Percentiles rank a stretch among this genome's conserved stretches.
Evolutionary conservation across 140 eudicot species (phyloP).

Genomic region (Bidens hawaiensis): DNA sequence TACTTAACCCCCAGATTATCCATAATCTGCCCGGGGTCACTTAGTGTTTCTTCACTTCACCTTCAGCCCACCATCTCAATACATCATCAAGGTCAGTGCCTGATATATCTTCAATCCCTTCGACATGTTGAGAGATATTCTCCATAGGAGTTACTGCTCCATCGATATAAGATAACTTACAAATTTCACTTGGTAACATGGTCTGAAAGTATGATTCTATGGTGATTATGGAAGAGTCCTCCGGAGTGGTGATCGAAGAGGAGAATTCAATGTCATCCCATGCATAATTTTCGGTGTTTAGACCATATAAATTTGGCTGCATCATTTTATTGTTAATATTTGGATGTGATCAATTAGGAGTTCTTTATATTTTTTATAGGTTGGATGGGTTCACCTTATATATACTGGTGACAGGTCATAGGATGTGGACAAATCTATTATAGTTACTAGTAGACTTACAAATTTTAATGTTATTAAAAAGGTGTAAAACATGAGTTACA

Average conservation of each 20-base stretch:
- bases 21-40: too few relatives aligned
- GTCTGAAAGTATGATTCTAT: slow-evolving; percentile 27
- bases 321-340: slow-evolving; percentile 25
- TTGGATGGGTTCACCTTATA: slow-evolving; percentile 15
- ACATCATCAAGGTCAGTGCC: slow-evolving; percentile 23
- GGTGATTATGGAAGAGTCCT: slow-evolving; percentile 26
- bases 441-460: not conserved
- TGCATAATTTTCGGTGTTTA: slow-evolving; percentile 3
- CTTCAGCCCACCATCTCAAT: slow-evolving; percentile 37
- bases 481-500: slow-evolving; percentile 4
- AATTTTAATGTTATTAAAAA: not conserved
- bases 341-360: not conserved
- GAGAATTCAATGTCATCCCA: slow-evolving; percentile 17
- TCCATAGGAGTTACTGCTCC: slow-evolving; percentile 15
- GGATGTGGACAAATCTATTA: slow-evolving; percentile 3
- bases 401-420: not conserved
- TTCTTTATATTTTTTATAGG: slow-evolving; percentile 10
- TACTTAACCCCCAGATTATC: too few relatives aligned
- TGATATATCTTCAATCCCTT: slow-evolving; percentile 24
- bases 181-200: slow-evolving; percentile 7
- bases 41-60: too few relatives aligned
- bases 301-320: slow-evolving; percentile 24
- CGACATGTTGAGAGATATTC: slow-evolving; percentile 15
- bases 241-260: slow-evolving; percentile 31
- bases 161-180: slow-evolving; percentile 10